These are phyloP conservation scores for Aaosphaeria arxii DNA, from an alignment of 2,329 filamentous ascomycete species.

Conservation along the genomic window DNA sequence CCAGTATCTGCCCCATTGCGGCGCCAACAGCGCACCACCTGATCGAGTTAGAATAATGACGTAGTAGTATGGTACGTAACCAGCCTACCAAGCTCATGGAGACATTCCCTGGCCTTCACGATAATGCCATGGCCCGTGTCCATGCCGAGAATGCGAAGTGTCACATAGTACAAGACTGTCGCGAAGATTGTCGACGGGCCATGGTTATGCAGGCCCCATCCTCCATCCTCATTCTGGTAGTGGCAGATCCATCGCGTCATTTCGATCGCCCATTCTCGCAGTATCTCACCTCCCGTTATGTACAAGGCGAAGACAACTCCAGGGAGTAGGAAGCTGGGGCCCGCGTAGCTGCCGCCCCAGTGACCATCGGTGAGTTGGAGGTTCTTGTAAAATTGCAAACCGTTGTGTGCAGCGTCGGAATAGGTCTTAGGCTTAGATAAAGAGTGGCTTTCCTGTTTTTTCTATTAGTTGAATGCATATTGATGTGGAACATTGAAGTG, in stretches of 20 bases:
- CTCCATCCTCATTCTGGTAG: conserved; percentile 84
- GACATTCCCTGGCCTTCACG: conserved; percentile 75
- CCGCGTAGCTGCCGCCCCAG: conserved; percentile 97
- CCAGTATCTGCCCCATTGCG: conserved; percentile 97
- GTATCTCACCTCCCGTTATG: conserved; percentile 82
- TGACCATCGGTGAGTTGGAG: conserved; percentile 86
- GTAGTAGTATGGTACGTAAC: no score
- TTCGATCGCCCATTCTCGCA: conserved; percentile 75
- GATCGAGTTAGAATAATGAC: no score
- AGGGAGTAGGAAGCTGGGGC: conserved; percentile 91
- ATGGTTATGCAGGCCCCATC: conserved; percentile 96
- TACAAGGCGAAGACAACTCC: conserved; percentile 85
- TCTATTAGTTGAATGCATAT: no score
- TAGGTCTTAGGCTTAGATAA: conserved; percentile 70
- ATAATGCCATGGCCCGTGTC: conserved; percentile 79
- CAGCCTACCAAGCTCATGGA: conserved; percentile 85
- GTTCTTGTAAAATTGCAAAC: conserved; percentile 81
- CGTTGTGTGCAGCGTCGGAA: conserved; percentile 76
- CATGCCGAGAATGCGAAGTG: conserved; percentile 76
- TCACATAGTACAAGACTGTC: conserved; percentile 82
- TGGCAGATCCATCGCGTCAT: conserved; percentile 91
- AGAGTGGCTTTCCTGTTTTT: conserved; percentile 66
- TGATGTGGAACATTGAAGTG: not conserved
- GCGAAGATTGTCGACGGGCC: conserved; percentile 90
- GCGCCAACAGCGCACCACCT: conserved; percentile 77